Conservation (phyloP, 225 moss, liverwort and hornwort species). For the Polytrichum formosum region DNA sequence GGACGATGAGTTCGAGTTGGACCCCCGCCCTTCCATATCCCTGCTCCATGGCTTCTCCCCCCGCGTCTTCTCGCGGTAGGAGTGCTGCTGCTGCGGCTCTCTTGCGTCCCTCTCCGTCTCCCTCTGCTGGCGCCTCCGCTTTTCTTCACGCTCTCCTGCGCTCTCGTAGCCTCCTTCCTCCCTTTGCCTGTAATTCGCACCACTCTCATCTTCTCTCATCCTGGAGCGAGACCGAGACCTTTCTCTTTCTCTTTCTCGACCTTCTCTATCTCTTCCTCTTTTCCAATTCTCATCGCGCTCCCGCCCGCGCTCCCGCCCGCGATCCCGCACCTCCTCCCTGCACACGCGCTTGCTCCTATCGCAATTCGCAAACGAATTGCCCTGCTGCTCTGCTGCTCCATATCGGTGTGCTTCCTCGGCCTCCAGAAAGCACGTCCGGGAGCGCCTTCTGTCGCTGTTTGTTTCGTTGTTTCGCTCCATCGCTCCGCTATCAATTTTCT, state of each 20-base stretch:
- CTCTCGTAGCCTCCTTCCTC: slow-evolving; percentile 22
- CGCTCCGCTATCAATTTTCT: too few species aligned
- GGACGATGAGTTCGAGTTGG: neutral
- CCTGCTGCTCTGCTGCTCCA: neutral
- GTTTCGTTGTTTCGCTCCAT: too few species aligned
- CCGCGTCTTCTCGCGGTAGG: slow-evolving; percentile 19
- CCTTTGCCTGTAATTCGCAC: neutral
- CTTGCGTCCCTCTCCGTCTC: slow-evolving; percentile 29
- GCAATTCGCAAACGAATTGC: neutral
- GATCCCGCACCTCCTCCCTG: neutral
- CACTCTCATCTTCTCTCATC: slow-evolving; percentile 16
- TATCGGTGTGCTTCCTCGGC: neutral
- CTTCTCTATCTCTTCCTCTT: slow-evolving; percentile 13
- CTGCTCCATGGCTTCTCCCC: slow-evolving; percentile 20
- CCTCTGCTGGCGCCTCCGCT: slow-evolving; percentile 31
- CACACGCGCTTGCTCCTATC: neutral
- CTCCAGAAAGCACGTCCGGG: neutral
- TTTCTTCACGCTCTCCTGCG: slow-evolving; percentile 25
- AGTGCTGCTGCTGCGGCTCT: neutral
- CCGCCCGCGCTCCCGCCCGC: too few species aligned
- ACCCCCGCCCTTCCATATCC: slow-evolving; percentile 25
- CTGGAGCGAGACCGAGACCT: slow-evolving; percentile 1
- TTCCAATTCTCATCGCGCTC: slow-evolving; percentile 3
- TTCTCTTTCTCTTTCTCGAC: slow-evolving; percentile 17
- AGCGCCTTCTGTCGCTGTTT: neutral